Evolutionary conservation across 2,329 filamentous ascomycete species (phyloP), one percentile per base, ranked within the genome.

Genomic region (Paracamarosporium sp.): DNA sequence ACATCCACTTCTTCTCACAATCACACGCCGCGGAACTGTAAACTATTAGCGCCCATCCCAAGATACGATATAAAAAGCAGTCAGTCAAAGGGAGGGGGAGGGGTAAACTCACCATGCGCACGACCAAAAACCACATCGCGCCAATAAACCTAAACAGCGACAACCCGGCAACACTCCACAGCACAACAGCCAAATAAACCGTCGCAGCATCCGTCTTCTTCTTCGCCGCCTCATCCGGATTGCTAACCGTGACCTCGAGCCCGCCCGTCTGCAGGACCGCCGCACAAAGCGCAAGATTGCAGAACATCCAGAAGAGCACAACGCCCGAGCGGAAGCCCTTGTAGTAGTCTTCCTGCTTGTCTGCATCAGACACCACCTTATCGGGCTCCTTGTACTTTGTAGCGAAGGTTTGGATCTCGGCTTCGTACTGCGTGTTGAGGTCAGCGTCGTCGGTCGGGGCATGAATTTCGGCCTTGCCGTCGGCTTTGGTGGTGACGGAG

Each of bases 311-410:
- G 64, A 90, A 88, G 50, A 98, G 82, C 28, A 99, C 95, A 65
- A 97, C 93, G 27, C 92, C 87, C 20, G 91, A 96, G 61, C 95
- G 88, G 76, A 99, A 97, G 64, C 93, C 95, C 70, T 93, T 93
- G 85, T 99, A 99, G 80, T 98, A 99, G 76, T 99, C 95, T 82
- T 97, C 92, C 77, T 99, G 94, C 72, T 90, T 92, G 74, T 97
- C 93, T 41, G 80, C 73, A 11, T 85, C 78, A n/a, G 81, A 81
- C 2, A 86, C 84, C 0, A 81, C 69, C 69, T 86, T 88, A 77
- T 89, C 88, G 61, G 92, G 88, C 62, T 89, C 87, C 27, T 89
- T 88, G 44, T 87, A 87, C 77, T 97, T 98, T 25, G 81, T 80
- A 43, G 84, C 79, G 73, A 98, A 96, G 13, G 88, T 84, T 2